These are phyloP conservation scores for Cordyceps tenuipes DNA, from an alignment of 2,329 filamentous ascomycete species.

Conservation along the genomic window DNA sequence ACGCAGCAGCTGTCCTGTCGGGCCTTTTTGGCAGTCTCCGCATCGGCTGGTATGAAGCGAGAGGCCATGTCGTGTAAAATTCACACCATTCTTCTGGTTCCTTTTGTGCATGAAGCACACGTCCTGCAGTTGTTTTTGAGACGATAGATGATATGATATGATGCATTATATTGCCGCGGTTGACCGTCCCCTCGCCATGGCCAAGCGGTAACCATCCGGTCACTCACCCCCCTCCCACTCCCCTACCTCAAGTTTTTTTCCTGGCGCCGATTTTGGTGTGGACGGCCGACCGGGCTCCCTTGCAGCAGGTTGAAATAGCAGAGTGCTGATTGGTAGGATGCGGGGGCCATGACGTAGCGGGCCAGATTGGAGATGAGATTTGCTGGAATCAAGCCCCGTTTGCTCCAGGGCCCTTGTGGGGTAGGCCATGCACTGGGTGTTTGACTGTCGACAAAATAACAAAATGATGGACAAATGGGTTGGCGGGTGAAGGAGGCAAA, in stretches of 20 bases:
- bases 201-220: neutral
- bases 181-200: too few species aligned
- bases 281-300: neutral
- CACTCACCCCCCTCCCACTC: neutral
- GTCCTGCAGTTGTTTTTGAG: too few species aligned
- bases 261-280: neutral
- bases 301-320: conserved; percentile 3
- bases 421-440: neutral
- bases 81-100: neutral
- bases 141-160: too few species aligned
- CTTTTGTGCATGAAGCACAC: too few species aligned
- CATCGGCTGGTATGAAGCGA: neutral
- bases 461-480: neutral
- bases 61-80: neutral
- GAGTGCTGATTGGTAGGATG: conserved; percentile 5
- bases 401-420: conserved; percentile 3
- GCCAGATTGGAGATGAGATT: conserved; percentile 11
- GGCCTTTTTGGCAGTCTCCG: neutral
- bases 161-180: neutral
- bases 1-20: neutral
- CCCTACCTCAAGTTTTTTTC: neutral
- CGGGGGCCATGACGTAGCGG: conserved; percentile 9
- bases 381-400: conserved; percentile 5
- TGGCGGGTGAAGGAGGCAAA: neutral
- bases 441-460: neutral